phyloP scores from a whole-genome alignment of 139 green algal genomes.

The Closterium sp. region DNA sequence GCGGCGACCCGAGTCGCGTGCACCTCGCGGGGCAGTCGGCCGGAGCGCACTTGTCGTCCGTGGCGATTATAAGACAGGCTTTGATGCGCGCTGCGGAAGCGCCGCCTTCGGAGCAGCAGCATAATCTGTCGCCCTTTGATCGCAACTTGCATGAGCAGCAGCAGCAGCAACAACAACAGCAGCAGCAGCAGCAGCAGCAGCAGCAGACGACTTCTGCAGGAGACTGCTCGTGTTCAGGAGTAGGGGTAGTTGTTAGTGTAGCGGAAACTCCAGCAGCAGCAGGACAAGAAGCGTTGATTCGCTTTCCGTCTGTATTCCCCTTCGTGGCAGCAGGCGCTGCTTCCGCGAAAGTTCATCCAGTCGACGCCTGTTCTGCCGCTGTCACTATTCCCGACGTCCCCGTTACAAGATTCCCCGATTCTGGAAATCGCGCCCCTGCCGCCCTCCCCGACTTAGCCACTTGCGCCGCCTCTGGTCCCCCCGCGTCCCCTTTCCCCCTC shows the following conservation, averaged over 20 bases:
- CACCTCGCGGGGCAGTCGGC: slow-evolving; percentile 84
- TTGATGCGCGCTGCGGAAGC: neutral
- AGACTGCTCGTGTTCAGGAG: neutral
- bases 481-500: neutral
- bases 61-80: slow-evolving; percentile 76
- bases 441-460: neutral
- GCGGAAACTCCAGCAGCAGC: neutral
- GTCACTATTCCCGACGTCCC: slow-evolving; percentile 3
- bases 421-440: neutral
- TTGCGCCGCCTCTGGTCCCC: neutral
- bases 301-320: too few species aligned
- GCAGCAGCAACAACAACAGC: neutral
- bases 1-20: slow-evolving; percentile 71
- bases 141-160: neutral
- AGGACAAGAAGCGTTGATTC: neutral
- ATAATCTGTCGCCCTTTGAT: neutral
- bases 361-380: neutral
- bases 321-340: neutral
- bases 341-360: neutral
- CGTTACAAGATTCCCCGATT: slow-evolving; percentile 67
- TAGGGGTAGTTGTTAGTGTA: neutral
- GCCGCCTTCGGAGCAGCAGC: neutral
- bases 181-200: neutral
- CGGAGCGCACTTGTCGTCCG: slow-evolving; percentile 75
- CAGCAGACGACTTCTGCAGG: neutral